These are phyloP conservation scores for Ceratobasidium papillatum DNA, from an alignment of 1,284 basidiomycete species.

Conservation along the genomic window DNA sequence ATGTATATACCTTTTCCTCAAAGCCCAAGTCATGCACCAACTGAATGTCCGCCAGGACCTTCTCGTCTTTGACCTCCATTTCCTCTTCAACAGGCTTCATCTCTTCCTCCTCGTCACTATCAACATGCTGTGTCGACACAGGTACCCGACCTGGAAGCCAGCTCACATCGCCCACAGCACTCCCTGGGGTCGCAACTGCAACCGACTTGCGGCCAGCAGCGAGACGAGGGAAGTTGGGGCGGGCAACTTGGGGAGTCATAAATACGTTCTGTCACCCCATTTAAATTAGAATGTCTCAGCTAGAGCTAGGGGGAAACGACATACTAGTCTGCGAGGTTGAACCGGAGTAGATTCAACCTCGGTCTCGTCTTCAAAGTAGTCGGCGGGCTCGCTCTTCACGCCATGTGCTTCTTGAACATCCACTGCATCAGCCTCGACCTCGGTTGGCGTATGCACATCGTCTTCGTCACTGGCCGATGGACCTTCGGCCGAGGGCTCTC, in stretches of 20 bases:
- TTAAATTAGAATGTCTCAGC: too few species aligned
- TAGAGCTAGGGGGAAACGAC: not conserved
- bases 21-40: not conserved
- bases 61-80: not conserved
- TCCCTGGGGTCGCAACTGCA: not conserved
- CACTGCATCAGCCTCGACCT: conserved; percentile 1
- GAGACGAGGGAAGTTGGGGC: conserved; percentile 27
- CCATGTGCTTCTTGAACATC: not conserved
- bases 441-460: conserved; percentile 16
- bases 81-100: not conserved
- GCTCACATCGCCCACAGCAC: conserved; percentile 14
- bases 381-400: not conserved
- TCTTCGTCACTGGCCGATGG: conserved; percentile 8
- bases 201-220: conserved; percentile 36
- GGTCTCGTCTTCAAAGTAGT: not conserved
- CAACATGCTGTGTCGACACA: conserved; percentile 15
- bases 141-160: conserved; percentile 39
- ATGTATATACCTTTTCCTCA: conserved; percentile 29
- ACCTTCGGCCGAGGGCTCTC: not conserved
- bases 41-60: not conserved
- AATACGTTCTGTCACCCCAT: conserved; percentile 18
- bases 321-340: conserved; percentile 28
- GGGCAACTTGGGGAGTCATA: conserved; percentile 37
- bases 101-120: conserved; percentile 26
- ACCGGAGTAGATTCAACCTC: conserved; percentile 20